A percentile compares a stretch with the other conserved stretches of the same genome.
Conservation (phyloP, 2,329 filamentous ascomycete genomes). For the Emmonsiellopsis sp. region DNA sequence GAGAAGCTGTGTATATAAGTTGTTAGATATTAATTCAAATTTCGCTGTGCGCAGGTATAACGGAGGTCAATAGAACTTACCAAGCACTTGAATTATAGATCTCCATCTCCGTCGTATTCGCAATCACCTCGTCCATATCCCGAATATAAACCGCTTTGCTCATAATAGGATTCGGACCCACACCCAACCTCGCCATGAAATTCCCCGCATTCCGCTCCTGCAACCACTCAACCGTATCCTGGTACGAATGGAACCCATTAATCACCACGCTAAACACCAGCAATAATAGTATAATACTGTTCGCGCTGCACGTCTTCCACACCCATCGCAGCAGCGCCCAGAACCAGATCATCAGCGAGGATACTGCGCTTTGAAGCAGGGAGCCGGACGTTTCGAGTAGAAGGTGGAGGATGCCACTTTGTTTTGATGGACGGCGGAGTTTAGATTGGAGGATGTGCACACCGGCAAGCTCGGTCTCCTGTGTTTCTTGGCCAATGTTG, state of each 20-base stretch:
- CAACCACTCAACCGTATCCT: slow-evolving; percentile 72
- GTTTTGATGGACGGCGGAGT: slow-evolving; percentile 48
- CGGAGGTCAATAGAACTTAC: slow-evolving; percentile 6
- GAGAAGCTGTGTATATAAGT: slow-evolving; percentile 19
- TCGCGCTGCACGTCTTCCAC: slow-evolving; percentile 60
- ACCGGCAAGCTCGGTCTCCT: slow-evolving; percentile 28
- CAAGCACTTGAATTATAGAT: slow-evolving; percentile 24
- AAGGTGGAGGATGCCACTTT: slow-evolving; percentile 56
- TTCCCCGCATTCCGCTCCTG: slow-evolving; percentile 66
- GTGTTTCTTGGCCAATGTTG: slow-evolving; percentile 36
- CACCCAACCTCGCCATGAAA: slow-evolving; percentile 74
- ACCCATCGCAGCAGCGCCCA: slow-evolving; percentile 56
- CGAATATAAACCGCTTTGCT: slow-evolving; percentile 73
- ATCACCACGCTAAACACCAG: slow-evolving; percentile 59
- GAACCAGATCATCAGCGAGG: slow-evolving; percentile 67
- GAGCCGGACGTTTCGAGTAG: slow-evolving; percentile 63
- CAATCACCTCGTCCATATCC: slow-evolving; percentile 62
- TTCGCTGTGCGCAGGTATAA: background rate
- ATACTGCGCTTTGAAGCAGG: slow-evolving; percentile 63
- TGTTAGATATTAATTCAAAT: background rate
- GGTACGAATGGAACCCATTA: slow-evolving; percentile 67
- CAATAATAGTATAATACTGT: slow-evolving; percentile 62
- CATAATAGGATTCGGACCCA: slow-evolving; percentile 71
- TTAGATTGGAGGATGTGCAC: slow-evolving; percentile 25
- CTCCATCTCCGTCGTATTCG: slow-evolving; percentile 24